Conservation (phyloP, 2,329 filamentous ascomycete species). For the Nemania sp. region DNA sequence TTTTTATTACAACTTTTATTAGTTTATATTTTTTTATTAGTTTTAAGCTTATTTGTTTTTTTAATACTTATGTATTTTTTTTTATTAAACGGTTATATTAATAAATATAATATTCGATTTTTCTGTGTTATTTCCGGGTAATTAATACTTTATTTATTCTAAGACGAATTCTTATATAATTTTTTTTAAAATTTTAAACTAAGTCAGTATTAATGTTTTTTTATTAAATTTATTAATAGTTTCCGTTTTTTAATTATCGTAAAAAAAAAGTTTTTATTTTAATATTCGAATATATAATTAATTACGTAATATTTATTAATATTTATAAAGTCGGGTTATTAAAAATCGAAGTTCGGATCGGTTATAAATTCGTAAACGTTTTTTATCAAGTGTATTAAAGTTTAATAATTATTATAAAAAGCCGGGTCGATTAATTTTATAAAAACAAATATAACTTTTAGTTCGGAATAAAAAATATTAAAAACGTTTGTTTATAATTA, state of each 20-base stretch:
- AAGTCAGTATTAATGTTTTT: conserved; percentile 10
- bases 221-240: conserved; percentile 2
- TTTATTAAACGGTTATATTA: background rate
- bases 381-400: background rate
- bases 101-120: background rate
- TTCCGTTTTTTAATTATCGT: conserved; percentile 1
- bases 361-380: background rate
- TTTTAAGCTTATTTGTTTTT: conserved; percentile 1
- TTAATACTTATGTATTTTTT: background rate
- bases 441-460: background rate
- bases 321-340: background rate
- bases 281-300: background rate
- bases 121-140: background rate
- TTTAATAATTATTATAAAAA: background rate
- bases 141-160: conserved; percentile 4
- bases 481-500: background rate
- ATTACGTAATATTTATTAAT: background rate
- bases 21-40: conserved; percentile 4
- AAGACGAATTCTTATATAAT: background rate
- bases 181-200: conserved; percentile 5
- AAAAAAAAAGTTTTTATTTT: conserved; percentile 6
- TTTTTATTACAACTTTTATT: background rate
- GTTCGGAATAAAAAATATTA: background rate
- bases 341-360: background rate
- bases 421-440: background rate